Conservation (phyloP, 2,329 filamentous ascomycete genomes). For the Colletotrichum siamense region DNA sequence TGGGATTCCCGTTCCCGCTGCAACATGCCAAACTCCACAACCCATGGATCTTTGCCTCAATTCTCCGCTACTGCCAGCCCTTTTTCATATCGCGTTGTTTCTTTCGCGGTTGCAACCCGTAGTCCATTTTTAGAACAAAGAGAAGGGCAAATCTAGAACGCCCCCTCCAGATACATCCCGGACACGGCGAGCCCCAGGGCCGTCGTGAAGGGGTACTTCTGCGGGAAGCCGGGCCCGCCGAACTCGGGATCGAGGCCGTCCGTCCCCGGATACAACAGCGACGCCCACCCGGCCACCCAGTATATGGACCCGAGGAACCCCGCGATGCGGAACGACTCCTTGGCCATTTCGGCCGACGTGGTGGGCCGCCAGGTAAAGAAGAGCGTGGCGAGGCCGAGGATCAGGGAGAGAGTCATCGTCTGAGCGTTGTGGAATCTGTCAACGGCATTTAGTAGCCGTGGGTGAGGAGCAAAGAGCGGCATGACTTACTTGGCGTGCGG, state of each 20-base stretch:
- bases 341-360: conserved; percentile 26
- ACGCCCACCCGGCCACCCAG: conserved; percentile 43
- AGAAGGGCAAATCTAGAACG: background rate
- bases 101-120: background rate
- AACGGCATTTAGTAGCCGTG: background rate
- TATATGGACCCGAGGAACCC: conserved; percentile 44
- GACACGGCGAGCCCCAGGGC: conserved; percentile 5
- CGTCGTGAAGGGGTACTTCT: conserved; percentile 26
- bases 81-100: background rate
- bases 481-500: conserved; percentile 48
- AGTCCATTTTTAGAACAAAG: background rate
- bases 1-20: background rate
- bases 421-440: conserved; percentile 46
- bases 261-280: conserved; percentile 42
- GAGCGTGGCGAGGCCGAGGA: conserved; percentile 42
- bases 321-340: conserved; percentile 36
- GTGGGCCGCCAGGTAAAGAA: conserved; percentile 42
- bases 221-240: conserved; percentile 47
- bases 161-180: conserved; percentile 10
- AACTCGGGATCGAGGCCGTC: conserved; percentile 49
- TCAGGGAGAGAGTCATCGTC: conserved; percentile 44
- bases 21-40: background rate
- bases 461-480: background rate
- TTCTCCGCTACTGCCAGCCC: background rate
- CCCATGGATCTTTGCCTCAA: background rate